Base-by-base conservation (phyloP, 1,139 yeast species). In the Kodamaea arcana region DNA sequence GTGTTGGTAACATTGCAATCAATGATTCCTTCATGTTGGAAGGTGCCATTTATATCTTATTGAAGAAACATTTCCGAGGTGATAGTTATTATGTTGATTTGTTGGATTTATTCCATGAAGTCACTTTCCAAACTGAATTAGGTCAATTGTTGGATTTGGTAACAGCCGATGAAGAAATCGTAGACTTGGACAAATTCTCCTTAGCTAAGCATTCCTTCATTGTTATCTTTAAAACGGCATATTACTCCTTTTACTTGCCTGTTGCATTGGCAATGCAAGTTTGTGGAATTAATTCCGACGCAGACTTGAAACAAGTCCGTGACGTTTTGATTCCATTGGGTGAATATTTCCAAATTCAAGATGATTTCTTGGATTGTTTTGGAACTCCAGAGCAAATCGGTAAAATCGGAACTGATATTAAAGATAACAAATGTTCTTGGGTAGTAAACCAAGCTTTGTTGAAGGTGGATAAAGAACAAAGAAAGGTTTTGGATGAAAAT, bases 341-440 rank as follows among this genome's bases (percentile, higher is more conserved):
- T 41, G 97, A 94, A 65, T 94, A 94, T 62, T 94, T 94, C 83
- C 99, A 94, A 69, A 87, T 94, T 50, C 98, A 94, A 68, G 99
- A 94, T 58, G 99, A 94, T 62, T 94, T 72, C 68, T 78, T 94
- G 51, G 99, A 94, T 63, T 87, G 97, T 64, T 94, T 86, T 57
- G 99, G 98, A 45, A 88, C 94, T 49, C 97, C 98, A 31, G 94
- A 85, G 57, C 90, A 90, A 54, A 92, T 92, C 56, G 99, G 99
- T 44, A 94, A 94, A 73, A 87, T 94, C 48, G 99, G 99, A 48
- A 94, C 98, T 40, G 99, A 94, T 61, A 94, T 94, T 56, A 86
- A 86, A 68, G 99, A 94, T 63, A 94, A 94, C 76, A 94, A 94
- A 67, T 94, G 98, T 64, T 85, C 97, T 31, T 94, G 99, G 99